Percentiles rank a stretch among this genome's conserved stretches.
Evolutionary conservation across 495 filamentous ascomycete species (phyloP).

Genomic region (Penicilliopsis zonata): DNA sequence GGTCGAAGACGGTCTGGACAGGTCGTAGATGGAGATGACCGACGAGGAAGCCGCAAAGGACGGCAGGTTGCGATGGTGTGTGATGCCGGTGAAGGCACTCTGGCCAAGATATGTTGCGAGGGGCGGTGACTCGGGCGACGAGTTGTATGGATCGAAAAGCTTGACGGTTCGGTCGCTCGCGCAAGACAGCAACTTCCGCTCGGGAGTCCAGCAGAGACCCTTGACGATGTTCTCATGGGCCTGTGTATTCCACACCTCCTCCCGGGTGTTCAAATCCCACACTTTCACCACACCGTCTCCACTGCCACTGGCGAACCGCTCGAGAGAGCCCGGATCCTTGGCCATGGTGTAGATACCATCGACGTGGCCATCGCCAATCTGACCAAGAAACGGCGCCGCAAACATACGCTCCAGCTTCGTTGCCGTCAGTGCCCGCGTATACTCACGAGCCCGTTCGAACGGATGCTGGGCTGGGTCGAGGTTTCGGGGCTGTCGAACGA

Average conservation of each 20-base stretch:
- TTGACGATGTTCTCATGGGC: slow-evolving; percentile 88
- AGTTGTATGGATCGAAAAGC: slow-evolving; percentile 80
- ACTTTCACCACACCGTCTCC: slow-evolving; percentile 88
- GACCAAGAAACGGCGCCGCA: slow-evolving; percentile 79
- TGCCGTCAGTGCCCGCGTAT: slow-evolving; percentile 78
- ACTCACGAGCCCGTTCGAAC: slow-evolving; percentile 89
- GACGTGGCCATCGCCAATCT: slow-evolving; percentile 83
- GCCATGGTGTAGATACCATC: slow-evolving; percentile 77
- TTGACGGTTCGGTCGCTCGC: slow-evolving; percentile 80
- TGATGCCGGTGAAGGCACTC: slow-evolving; percentile 70
- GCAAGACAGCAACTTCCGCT: slow-evolving; percentile 80
- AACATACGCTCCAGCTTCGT: slow-evolving; percentile 95
- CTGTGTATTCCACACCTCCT: slow-evolving; percentile 68
- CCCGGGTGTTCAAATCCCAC: slow-evolving; percentile 72
- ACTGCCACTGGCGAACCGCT: slow-evolving; percentile 64
- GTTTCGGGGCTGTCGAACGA: slow-evolving; percentile 67
- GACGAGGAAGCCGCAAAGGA: slow-evolving; percentile 71
- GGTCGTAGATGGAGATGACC: slow-evolving; percentile 77
- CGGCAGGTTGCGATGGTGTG: slow-evolving; percentile 62
- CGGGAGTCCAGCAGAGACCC: slow-evolving; percentile 75
- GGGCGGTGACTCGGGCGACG: slow-evolving; percentile 47
- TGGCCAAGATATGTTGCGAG: slow-evolving; percentile 72
- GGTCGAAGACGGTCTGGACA: slow-evolving; percentile 56
- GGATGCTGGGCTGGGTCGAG: slow-evolving; percentile 89
- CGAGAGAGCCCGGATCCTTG: slow-evolving; percentile 56